These are phyloP conservation scores for Dictyostelium firmibasis DNA, from an alignment of 78 protist species.

Conservation along the genomic window DNA sequence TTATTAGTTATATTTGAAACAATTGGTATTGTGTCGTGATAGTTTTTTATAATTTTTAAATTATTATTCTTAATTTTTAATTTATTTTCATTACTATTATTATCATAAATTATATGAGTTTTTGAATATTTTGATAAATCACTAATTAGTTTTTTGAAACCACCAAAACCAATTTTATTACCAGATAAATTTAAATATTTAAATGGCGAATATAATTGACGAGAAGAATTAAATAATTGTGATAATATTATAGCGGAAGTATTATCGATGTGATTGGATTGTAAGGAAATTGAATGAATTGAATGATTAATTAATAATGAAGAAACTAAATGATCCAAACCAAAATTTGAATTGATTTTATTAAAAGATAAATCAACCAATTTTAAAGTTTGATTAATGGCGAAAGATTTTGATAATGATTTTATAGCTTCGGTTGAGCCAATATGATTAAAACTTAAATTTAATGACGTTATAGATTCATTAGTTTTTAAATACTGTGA, in stretches of 20 bases:
- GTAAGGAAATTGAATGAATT: background rate
- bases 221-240: background rate
- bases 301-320: background rate
- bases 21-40: background rate
- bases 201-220: background rate
- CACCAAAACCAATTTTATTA: constrained; percentile 42
- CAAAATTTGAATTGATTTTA: background rate
- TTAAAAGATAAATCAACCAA: constrained; percentile 23
- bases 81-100: background rate
- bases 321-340: background rate
- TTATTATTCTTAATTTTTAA: background rate
- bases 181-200: constrained; percentile 14
- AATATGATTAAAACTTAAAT: background rate
- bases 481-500: background rate
- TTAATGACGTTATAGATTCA: background rate
- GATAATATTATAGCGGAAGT: background rate
- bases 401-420: background rate
- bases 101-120: background rate
- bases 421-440: background rate
- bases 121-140: constrained; percentile 20
- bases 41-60: background rate
- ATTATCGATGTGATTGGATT: constrained; percentile 28
- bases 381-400: background rate
- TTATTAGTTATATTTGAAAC: background rate
- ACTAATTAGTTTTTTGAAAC: background rate